Evolutionary conservation across 2,329 filamentous ascomycete genomes (phyloP).

Genomic region (Alternaria triticina): DNA sequence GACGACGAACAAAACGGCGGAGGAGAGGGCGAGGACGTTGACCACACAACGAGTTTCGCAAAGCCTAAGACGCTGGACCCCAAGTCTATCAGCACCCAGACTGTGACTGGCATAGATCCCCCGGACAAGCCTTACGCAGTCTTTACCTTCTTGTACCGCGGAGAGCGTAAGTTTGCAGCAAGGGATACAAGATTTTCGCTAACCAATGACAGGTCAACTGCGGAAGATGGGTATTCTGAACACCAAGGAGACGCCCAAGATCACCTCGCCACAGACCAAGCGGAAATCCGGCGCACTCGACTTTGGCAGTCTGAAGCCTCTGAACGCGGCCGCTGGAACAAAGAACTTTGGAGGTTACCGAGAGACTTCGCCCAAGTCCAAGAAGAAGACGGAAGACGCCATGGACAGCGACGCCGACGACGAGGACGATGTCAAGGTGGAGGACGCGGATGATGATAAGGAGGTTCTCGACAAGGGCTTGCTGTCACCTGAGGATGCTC

Average conservation of each 20-base stretch:
- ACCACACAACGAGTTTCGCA: conserved; percentile 97
- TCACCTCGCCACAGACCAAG: conserved; percentile 69
- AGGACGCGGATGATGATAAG: conserved; percentile 64
- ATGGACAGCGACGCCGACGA: conserved; percentile 83
- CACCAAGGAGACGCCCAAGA: conserved; percentile 65
- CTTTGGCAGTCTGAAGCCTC: conserved; percentile 81
- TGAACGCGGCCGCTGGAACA: conserved; percentile 79
- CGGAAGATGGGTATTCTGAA: conserved; percentile 93
- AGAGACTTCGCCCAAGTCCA: conserved; percentile 61
- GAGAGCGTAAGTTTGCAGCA: conserved; percentile 75
- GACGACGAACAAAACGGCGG: conserved; percentile 76
- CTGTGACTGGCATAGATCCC: conserved; percentile 96
- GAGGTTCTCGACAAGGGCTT: conserved; percentile 61
- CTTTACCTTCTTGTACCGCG: conserved; percentile 97
- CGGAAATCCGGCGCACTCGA: conserved; percentile 83
- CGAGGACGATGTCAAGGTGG: conserved; percentile 68
- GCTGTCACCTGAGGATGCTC: conserved; percentile 73
- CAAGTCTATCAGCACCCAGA: conserved; percentile 97
- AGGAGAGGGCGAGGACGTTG: conserved; percentile 77
- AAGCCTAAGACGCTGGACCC: conserved; percentile 96
- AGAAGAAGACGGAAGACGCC: conserved; percentile 59
- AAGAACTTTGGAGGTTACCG: conserved; percentile 91
- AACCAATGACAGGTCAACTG: conserved; percentile 72
- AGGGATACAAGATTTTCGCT: conserved; percentile 5
- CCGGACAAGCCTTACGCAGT: conserved; percentile 95